A percentile compares a stretch with the other conserved stretches of the same genome.
Conservation (phyloP, 257 asterid genomes). For the Solanum ossicruentum region DNA sequence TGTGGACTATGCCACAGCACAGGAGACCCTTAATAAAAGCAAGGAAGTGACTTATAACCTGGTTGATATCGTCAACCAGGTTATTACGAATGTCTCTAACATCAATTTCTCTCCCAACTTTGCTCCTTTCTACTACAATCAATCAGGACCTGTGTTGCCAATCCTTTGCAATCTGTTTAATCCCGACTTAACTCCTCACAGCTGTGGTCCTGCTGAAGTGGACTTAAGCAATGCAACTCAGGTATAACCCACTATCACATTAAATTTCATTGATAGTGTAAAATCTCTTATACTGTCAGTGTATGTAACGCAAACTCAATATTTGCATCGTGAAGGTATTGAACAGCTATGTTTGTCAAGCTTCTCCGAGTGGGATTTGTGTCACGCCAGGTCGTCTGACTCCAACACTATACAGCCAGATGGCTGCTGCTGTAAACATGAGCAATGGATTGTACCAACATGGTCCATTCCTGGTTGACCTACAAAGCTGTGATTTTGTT, state of each 20-base stretch:
- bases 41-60: slow-evolving; percentile 12
- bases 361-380: slow-evolving; percentile 14
- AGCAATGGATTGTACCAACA: slow-evolving; percentile 10
- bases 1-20: slow-evolving; percentile 10
- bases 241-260: not conserved
- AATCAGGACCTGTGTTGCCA: slow-evolving; percentile 27
- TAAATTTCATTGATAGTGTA: not conserved
- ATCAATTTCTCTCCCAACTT: slow-evolving; percentile 14
- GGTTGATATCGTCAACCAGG: slow-evolving; percentile 8
- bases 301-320: not conserved
- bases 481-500: slow-evolving; percentile 16
- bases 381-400: slow-evolving; percentile 24
- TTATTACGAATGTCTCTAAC: slow-evolving; percentile 19
- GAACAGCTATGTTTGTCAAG: slow-evolving; percentile 18
- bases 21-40: slow-evolving; percentile 9
- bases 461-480: slow-evolving; percentile 17
- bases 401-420: slow-evolving; percentile 7
- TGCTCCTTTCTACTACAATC: slow-evolving; percentile 18
- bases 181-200: slow-evolving; percentile 3
- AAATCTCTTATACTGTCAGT: not conserved
- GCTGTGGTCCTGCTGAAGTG: slow-evolving; percentile 13
- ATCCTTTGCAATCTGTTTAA: slow-evolving; percentile 23
- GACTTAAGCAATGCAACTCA: slow-evolving; percentile 16
- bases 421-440: slow-evolving; percentile 10
- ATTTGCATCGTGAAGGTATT: slow-evolving; percentile 3